A percentile compares a stretch with the other conserved stretches of the same genome.
phyloP scores from a whole-genome alignment of 2,329 filamentous ascomycete genomes.

The Penicillium sp. region DNA sequence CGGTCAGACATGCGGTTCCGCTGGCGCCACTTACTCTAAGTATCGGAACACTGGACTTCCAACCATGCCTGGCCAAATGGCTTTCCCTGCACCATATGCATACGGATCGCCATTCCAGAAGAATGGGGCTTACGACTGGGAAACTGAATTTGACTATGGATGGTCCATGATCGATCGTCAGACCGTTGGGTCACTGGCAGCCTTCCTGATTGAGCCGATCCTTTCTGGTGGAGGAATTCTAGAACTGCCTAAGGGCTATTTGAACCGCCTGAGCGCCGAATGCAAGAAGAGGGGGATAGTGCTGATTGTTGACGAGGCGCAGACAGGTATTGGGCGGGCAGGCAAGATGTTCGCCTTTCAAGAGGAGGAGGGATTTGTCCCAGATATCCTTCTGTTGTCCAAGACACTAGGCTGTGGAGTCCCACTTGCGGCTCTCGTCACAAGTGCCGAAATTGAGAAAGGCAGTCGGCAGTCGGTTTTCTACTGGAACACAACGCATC shows the following conservation, averaged over 20 bases:
- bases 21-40: constrained; percentile 50
- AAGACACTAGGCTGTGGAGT: constrained; percentile 67
- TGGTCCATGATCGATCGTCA: constrained; percentile 64
- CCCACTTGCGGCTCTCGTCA: constrained; percentile 62
- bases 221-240: constrained; percentile 60
- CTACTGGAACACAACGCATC: not conserved
- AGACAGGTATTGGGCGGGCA: constrained; percentile 61
- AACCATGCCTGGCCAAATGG: constrained; percentile 60
- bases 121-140: constrained; percentile 68
- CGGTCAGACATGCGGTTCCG: constrained; percentile 61
- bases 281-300: constrained; percentile 61
- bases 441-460: constrained; percentile 41
- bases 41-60: constrained; percentile 26
- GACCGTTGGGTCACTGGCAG: constrained; percentile 65
- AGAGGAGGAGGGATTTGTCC: constrained; percentile 50
- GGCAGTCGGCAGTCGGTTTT: not conserved
- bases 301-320: constrained; percentile 64
- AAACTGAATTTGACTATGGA: constrained; percentile 65
- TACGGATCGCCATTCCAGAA: constrained; percentile 66
- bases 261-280: constrained; percentile 59
- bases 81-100: constrained; percentile 62
- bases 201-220: constrained; percentile 64
- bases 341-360: constrained; percentile 65
- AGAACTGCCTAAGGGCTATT: constrained; percentile 62
- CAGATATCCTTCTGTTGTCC: constrained; percentile 63